Base-by-base conservation (phyloP, 2,329 filamentous ascomycete species). In the Fusarium protoensiforme region DNA sequence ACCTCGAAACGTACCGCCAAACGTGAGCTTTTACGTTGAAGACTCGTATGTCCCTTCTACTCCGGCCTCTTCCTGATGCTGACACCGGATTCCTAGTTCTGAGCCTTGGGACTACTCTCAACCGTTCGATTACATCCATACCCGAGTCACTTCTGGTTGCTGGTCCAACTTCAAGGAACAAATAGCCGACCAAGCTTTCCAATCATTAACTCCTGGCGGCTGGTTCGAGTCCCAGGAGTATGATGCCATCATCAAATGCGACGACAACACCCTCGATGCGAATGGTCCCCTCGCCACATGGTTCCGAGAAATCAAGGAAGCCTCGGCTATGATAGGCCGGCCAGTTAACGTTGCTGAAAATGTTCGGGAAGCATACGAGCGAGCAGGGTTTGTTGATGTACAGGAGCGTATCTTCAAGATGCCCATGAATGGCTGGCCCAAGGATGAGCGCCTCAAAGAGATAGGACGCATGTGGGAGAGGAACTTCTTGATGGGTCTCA, bases 11-110 rank as follows among this genome's bases (percentile, higher is more conserved):
- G 91, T 94, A 1, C 92, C 93, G 0, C 87, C 89, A 20, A 95
- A 95, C 71, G 91, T 94, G 16, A 89, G 90, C 70, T 95, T 95
- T 73, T 90, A 90, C 68, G 87, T 95, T 53, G 92, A 94, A 77
- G 92, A 95, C 76, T 83, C 82, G 80, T 82, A 78, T 74, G 82
- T 79, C n/a, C 22, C 13, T 20, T 36, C 20, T 48, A 51, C 27
- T 20, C 16, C 14, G 18, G 20, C 36, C 16, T 16, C 31, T 7
- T 38, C 2, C 22, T 24, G 29, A 64, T 43, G n/a, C 67, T 72
- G 31, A 61, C 27, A 27, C 7, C 43, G 9, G 20, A 24, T 27
- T n/a, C 56, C n/a, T 64, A 87, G 86, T 20, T 81, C 83, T 3
- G 84, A 88, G 65, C 81, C 84, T 4, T 88, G 87, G 87, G 83